These are phyloP conservation scores for Fusarium decemcellulare DNA, from an alignment of 2,329 filamentous ascomycete genomes.

Conservation along the genomic window DNA sequence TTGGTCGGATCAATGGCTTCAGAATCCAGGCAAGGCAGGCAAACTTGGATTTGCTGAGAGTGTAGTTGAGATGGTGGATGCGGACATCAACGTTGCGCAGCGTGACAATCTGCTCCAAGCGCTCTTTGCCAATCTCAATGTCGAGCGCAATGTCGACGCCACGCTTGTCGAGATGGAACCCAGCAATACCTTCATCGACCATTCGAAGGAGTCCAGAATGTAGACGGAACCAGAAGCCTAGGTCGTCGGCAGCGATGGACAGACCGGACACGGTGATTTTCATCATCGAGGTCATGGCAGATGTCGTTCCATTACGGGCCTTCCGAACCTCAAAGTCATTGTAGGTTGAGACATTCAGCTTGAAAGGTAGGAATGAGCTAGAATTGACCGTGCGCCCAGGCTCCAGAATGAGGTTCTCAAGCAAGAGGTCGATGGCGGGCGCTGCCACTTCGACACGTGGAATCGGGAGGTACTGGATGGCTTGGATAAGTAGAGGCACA, in stretches of 20 bases:
- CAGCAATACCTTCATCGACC: constrained; percentile 86
- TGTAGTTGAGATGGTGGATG: constrained; percentile 90
- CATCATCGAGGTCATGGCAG: constrained; percentile 77
- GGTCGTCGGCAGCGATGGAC: constrained; percentile 85
- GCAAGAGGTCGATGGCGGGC: constrained; percentile 85
- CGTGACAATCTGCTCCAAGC: constrained; percentile 84
- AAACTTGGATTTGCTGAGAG: constrained; percentile 80
- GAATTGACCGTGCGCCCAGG: constrained; percentile 87
- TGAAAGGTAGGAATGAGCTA: constrained; percentile 91
- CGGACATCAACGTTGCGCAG: constrained; percentile 82
- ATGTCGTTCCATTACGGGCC: constrained; percentile 73
- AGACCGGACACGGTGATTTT: constrained; percentile 86
- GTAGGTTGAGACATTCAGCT: constrained; percentile 83
- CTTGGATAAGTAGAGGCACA: constrained; percentile 81
- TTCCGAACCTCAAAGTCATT: constrained; percentile 92
- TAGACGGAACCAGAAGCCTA: constrained; percentile 90
- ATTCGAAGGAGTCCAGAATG: constrained; percentile 83
- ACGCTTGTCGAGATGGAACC: constrained; percentile 86
- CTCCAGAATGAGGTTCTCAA: constrained; percentile 93
- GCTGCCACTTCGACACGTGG: constrained; percentile 90
- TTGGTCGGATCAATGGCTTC: constrained; percentile 85
- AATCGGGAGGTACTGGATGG: constrained; percentile 89
- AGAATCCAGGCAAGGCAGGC: constrained; percentile 85
- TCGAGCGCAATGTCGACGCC: constrained; percentile 91
- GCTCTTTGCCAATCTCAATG: constrained; percentile 84